These are phyloP conservation scores for Bretschneidera sinensis DNA, from an alignment of 345 rosid genomes.

Conservation along the genomic window DNA sequence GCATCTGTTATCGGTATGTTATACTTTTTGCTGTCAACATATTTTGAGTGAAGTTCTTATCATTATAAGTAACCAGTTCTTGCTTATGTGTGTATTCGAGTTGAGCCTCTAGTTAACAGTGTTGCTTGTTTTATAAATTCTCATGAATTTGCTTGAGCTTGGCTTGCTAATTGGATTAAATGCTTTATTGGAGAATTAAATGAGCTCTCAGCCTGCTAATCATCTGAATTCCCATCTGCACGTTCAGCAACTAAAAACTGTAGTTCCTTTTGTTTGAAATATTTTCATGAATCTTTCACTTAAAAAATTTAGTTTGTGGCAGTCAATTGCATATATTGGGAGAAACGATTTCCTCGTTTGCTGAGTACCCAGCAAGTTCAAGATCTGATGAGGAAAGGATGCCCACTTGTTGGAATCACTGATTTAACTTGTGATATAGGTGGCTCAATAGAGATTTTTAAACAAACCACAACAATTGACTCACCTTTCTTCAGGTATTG, in stretches of 20 bases:
- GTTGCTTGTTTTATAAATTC: no score
- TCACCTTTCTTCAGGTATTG: constrained; percentile 83
- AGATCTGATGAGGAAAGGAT: constrained; percentile 47
- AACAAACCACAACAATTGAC: constrained; percentile 65
- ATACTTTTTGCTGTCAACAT: constrained; percentile 10
- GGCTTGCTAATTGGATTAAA: no score
- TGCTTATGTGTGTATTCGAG: no score
- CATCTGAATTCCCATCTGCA: no score
- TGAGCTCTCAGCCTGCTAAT: no score
- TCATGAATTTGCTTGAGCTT: no score
- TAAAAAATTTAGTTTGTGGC: constrained; percentile 18
- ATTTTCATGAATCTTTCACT: not conserved
- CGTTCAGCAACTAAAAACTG: not conserved
- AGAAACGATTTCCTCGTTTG: constrained; percentile 74
- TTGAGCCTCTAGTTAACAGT: no score
- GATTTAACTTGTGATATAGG: constrained; percentile 88
- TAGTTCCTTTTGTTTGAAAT: not conserved
- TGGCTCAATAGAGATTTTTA: constrained; percentile 83
- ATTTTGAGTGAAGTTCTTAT: no score
- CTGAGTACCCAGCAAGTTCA: constrained; percentile 65
- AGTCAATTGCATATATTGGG: constrained; percentile 99
- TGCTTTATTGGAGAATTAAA: no score
- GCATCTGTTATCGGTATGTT: constrained; percentile 74
- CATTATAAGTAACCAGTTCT: no score
- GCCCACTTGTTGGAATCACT: constrained; percentile 79